Evolutionary conservation across 495 filamentous ascomycete species (phyloP).

Genomic region (Podospora pseudopauciseta): DNA sequence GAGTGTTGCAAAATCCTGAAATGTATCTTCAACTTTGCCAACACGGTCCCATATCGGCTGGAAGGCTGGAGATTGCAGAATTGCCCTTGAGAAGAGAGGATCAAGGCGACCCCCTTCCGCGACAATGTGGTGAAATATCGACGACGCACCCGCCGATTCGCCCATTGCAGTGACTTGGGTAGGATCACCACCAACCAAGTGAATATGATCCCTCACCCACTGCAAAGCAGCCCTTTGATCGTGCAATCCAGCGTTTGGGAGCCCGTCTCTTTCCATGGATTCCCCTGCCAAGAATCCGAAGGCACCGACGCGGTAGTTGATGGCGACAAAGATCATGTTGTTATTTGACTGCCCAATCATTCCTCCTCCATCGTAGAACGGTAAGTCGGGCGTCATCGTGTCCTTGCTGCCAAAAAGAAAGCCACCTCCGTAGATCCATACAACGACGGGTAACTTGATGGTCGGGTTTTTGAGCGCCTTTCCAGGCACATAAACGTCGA

Average conservation of each 20-base stretch:
- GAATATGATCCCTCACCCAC: conserved; percentile 46
- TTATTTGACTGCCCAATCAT: conserved; percentile 17
- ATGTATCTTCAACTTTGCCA: conserved; percentile 37
- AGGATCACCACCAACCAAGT: conserved; percentile 61
- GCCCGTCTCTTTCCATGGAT: background rate
- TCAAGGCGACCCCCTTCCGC: conserved; percentile 50
- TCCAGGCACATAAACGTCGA: conserved; percentile 13
- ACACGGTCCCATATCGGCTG: conserved; percentile 41
- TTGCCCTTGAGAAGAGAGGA: conserved; percentile 45
- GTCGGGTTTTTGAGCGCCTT: conserved; percentile 4
- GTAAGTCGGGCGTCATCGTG: background rate
- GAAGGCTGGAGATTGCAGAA: conserved; percentile 50
- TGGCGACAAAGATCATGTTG: conserved; percentile 31
- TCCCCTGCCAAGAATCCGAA: conserved; percentile 27
- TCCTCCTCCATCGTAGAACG: conserved; percentile 4
- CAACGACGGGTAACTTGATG: conserved; percentile 8
- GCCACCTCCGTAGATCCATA: conserved; percentile 34
- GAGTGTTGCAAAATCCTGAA: conserved; percentile 41
- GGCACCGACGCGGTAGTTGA: conserved; percentile 30
- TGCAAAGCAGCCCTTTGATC: conserved; percentile 30
- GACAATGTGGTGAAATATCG: conserved; percentile 63
- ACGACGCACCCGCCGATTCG: conserved; percentile 63
- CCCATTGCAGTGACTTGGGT: conserved; percentile 63
- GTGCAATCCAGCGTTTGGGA: conserved; percentile 30
- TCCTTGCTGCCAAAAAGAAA: conserved; percentile 33